Evolutionary conservation across 2,329 filamentous ascomycete species (phyloP), one percentile per base, ranked within the genome.

Genomic region (Tympanopsis confertula): DNA sequence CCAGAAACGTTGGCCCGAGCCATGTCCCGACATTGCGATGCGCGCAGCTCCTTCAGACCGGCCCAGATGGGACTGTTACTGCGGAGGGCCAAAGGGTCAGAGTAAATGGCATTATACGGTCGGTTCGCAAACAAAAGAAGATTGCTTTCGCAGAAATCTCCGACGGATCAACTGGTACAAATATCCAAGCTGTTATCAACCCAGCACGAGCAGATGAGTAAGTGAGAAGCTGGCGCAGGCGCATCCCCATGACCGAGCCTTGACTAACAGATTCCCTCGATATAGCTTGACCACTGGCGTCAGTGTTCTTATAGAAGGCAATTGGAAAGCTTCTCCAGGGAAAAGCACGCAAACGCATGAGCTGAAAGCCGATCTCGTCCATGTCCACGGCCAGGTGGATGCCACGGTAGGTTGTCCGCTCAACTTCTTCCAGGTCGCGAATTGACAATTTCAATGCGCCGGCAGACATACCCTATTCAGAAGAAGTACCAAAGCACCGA

Each of bases 401-500:
- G 10, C 30, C 10, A 15, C 10, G 30, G 30, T 33, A 17, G 7
- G 30, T 17, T 33, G 15, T 15, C 10, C 30, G 10, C 10, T n/a
- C 22, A 10, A n/a, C 22, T n/a, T n/a, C n/a, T n/a, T n/a, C n/a
- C n/a, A n/a, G n/a, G n/a, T 10, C n/a, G n/a, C 22, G 22, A 26
- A n/a, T 10, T n/a, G 22, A 26, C 22, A 26, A n/a, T 26, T 26
- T 26, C n/a, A 26, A n/a, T 10, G n/a, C 22, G 22, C 44, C 38
- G 40, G 30, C 51, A 96, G 84, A 84, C 80, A 44, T 94, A 86
- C 54, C 91, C 91, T 3, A 76, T 98, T 18, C 91, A 98, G 61
- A 94, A 94, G 61, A 96, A 96, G 61, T 94, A 91, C 49, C 88
- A 95, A 49, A 86, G 81, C 4, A 68, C 82, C 37, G 89, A 96